Evolutionary conservation across 2,329 filamentous ascomycete genomes (phyloP).

Genomic region (Penicillium sp.): DNA sequence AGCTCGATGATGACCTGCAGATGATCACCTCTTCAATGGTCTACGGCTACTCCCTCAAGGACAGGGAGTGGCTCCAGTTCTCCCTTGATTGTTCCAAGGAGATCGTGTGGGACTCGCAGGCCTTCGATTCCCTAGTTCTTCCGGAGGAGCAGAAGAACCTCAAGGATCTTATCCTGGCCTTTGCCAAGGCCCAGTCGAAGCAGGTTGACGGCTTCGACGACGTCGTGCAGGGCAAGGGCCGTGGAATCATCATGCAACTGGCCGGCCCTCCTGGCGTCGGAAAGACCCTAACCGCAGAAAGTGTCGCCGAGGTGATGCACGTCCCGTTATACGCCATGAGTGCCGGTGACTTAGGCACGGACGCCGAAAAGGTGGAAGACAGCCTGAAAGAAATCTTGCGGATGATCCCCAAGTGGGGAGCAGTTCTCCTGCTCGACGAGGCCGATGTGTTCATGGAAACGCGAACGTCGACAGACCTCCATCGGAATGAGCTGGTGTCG

Average conservation of each 20-base stretch:
- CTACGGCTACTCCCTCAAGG: slow-evolving; percentile 49
- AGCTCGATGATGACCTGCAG: slow-evolving; percentile 43
- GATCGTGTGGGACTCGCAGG: slow-evolving; percentile 46
- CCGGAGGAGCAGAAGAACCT: slow-evolving; percentile 38
- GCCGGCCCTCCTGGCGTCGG: slow-evolving; percentile 54
- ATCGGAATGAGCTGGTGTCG: slow-evolving; percentile 48
- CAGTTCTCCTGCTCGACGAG: slow-evolving; percentile 53
- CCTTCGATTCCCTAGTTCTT: slow-evolving; percentile 52
- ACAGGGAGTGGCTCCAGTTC: slow-evolving; percentile 41
- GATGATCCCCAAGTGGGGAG: slow-evolving; percentile 52
- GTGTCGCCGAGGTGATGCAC: slow-evolving; percentile 51
- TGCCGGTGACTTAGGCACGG: slow-evolving; percentile 49
- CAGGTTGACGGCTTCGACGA: slow-evolving; percentile 47
- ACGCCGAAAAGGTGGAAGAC: slow-evolving; percentile 43
- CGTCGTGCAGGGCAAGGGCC: slow-evolving; percentile 53
- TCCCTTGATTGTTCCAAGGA: slow-evolving; percentile 40
- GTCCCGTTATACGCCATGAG: slow-evolving; percentile 52
- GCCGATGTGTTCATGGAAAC: slow-evolving; percentile 38
- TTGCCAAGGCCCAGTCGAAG: slow-evolving; percentile 45
- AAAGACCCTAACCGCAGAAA: slow-evolving; percentile 54
- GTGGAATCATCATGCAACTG: slow-evolving; percentile 52
- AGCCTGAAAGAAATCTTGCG: slow-evolving; percentile 48
- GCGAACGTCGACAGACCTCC: slow-evolving; percentile 41
- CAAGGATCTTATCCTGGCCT: slow-evolving; percentile 49
- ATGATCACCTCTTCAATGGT: slow-evolving; percentile 44